phyloP scores from a whole-genome alignment of 305 asterid species.

The Solanum hybrid region DNA sequence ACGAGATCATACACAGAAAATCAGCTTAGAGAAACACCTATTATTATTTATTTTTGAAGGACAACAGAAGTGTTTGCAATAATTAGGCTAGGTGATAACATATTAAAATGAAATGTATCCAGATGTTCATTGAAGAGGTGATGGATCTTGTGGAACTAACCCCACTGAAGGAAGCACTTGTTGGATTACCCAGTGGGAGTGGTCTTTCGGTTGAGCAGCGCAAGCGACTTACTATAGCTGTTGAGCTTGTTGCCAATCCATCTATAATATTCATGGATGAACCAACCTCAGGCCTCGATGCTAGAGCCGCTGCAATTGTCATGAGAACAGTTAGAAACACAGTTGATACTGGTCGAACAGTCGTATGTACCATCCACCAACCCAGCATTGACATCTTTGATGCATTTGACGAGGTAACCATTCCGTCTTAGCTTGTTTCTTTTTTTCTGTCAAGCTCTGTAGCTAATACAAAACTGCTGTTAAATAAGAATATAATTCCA shows the following conservation, averaged over 20 bases:
- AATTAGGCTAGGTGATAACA: not conserved
- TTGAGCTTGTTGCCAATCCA: slow-evolving; percentile 11
- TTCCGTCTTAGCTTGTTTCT: not conserved
- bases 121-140: slow-evolving; percentile 9
- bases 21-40: not conserved
- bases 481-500: not conserved
- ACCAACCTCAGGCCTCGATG: slow-evolving; percentile 10
- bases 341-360: slow-evolving; percentile 9
- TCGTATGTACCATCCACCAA: slow-evolving; percentile 10
- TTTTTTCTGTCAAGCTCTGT: not conserved
- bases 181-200: slow-evolving; percentile 4
- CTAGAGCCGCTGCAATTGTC: slow-evolving; percentile 10
- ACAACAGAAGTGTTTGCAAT: not conserved
- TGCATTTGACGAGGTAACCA: slow-evolving; percentile 11
- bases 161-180: slow-evolving; percentile 4
- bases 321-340: slow-evolving; percentile 13
- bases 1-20: not conserved
- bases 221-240: slow-evolving; percentile 2
- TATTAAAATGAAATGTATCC: not conserved
- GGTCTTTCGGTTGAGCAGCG: slow-evolving; percentile 7
- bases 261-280: slow-evolving; percentile 13
- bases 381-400: slow-evolving; percentile 11
- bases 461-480: not conserved
- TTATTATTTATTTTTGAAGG: not conserved
- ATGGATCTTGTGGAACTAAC: slow-evolving; percentile 9